Evolutionary conservation across 345 rosid genomes (phyloP).

Genomic region (Eucalyptus erythrocorys): DNA sequence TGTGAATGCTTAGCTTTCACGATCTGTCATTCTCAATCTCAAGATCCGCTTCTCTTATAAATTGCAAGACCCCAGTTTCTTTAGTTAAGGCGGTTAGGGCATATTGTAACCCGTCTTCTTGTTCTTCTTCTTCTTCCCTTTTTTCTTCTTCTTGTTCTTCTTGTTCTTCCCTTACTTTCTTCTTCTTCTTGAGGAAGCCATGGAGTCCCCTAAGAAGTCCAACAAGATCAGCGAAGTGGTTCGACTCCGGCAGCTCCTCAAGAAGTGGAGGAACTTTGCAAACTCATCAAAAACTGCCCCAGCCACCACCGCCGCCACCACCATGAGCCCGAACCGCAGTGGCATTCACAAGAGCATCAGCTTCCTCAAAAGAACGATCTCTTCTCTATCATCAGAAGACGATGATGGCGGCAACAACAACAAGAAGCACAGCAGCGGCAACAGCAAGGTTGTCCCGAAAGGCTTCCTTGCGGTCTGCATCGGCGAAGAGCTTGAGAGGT

Average conservation of each 20-base stretch:
- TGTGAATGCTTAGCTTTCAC: neutral
- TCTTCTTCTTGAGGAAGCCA: neutral
- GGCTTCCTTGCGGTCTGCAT: conserved; percentile 71
- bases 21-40: neutral
- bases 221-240: neutral
- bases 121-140: neutral
- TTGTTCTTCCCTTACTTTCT: neutral
- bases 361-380: conserved; percentile 63
- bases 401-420: neutral
- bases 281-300: neutral
- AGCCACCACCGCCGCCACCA: neutral
- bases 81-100: neutral
- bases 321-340: neutral
- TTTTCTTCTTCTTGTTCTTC: neutral
- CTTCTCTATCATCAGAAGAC: conserved; percentile 20
- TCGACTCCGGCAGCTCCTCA: neutral
- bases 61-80: neutral
- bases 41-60: neutral
- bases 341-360: conserved; percentile 19
- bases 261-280: neutral
- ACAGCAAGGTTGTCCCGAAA: conserved; percentile 12
- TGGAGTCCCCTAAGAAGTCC: neutral
- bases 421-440: neutral
- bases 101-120: neutral
- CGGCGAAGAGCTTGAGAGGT: conserved; percentile 66